phyloP scores from a whole-genome alignment of 805 yeast genomes.

The Starmerella bombi region DNA sequence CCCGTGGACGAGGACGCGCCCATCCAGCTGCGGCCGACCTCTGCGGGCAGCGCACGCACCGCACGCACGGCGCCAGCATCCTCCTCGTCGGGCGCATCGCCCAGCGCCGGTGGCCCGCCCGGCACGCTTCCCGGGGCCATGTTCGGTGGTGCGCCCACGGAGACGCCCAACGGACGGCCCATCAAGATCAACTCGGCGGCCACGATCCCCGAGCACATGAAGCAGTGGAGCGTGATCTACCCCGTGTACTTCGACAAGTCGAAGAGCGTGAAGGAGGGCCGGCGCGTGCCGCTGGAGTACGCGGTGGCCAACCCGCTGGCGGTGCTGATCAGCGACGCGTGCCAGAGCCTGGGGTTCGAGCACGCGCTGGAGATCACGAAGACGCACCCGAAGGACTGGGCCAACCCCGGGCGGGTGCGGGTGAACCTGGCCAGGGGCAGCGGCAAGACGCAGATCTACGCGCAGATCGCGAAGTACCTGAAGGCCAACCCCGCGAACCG shows the following conservation, averaged over 20 bases:
- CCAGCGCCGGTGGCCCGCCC: slow-evolving; percentile 6
- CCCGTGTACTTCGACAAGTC: slow-evolving; percentile 84
- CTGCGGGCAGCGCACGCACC: slow-evolving; percentile 20
- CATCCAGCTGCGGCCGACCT: slow-evolving; percentile 17
- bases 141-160: background rate
- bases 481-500: slow-evolving; percentile 56
- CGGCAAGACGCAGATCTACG: slow-evolving; percentile 51
- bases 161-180: background rate
- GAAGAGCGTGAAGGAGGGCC: slow-evolving; percentile 65
- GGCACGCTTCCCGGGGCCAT: background rate
- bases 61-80: slow-evolving; percentile 8
- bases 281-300: slow-evolving; percentile 54
- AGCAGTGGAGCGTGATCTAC: slow-evolving; percentile 60
- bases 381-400: slow-evolving; percentile 91
- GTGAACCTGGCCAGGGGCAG: slow-evolving; percentile 40
- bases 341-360: slow-evolving; percentile 29
- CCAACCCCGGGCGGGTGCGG: slow-evolving; percentile 93
- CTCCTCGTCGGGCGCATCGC: background rate
- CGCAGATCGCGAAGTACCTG: slow-evolving; percentile 47
- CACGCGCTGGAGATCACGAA: slow-evolving; percentile 47
- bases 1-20: slow-evolving; percentile 21
- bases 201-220: slow-evolving; percentile 47
- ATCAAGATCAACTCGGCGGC: background rate
- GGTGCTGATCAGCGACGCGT: slow-evolving; percentile 64
- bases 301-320: slow-evolving; percentile 87